Evolutionary conservation across 1,139 yeast genomes (phyloP).

Genomic region (Sugiyamaella novakii): DNA sequence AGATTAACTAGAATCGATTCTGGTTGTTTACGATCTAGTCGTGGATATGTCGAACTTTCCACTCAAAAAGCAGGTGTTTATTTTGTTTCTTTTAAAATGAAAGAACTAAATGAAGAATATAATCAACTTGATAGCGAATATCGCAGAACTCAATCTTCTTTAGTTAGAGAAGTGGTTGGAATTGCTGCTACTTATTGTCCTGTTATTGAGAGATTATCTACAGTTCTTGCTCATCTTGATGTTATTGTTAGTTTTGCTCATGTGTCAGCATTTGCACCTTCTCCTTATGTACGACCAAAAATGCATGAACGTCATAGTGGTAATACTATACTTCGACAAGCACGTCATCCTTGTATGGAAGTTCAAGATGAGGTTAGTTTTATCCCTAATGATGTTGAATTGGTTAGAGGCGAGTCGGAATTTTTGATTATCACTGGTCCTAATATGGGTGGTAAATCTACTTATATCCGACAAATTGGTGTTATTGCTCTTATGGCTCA

Average conservation of each 20-base stretch:
- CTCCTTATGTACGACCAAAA: constrained; percentile 74
- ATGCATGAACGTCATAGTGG: constrained; percentile 59
- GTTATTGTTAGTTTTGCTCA: constrained; percentile 85
- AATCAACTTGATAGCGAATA: constrained; percentile 64
- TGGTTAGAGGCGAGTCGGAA: constrained; percentile 55
- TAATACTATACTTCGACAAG: constrained; percentile 59
- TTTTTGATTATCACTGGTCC: constrained; percentile 94
- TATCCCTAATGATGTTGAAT: constrained; percentile 78
- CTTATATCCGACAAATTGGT: constrained; percentile 90
- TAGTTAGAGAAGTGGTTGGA: constrained; percentile 78
- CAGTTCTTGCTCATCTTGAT: constrained; percentile 72
- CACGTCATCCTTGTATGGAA: constrained; percentile 94
- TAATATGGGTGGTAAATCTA: constrained; percentile 98
- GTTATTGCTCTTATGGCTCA: constrained; percentile 89
- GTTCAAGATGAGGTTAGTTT: constrained; percentile 85
- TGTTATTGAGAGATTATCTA: constrained; percentile 67
- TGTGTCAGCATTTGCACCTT: constrained; percentile 80
- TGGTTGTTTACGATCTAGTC: constrained; percentile 63
- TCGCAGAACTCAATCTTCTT: constrained; percentile 68
- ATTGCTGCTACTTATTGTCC: constrained; percentile 81
- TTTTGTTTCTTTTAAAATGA: constrained; percentile 72
- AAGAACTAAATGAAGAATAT: constrained; percentile 61
- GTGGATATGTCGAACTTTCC: constrained; percentile 71
- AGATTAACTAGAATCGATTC: constrained; percentile 90
- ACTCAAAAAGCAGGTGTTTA: constrained; percentile 94